A percentile compares a stretch with the other conserved stretches of the same genome.
Conservation (phyloP, 225 moss, liverwort and hornwort species). For the Physcomitrellopsis africana region DNA sequence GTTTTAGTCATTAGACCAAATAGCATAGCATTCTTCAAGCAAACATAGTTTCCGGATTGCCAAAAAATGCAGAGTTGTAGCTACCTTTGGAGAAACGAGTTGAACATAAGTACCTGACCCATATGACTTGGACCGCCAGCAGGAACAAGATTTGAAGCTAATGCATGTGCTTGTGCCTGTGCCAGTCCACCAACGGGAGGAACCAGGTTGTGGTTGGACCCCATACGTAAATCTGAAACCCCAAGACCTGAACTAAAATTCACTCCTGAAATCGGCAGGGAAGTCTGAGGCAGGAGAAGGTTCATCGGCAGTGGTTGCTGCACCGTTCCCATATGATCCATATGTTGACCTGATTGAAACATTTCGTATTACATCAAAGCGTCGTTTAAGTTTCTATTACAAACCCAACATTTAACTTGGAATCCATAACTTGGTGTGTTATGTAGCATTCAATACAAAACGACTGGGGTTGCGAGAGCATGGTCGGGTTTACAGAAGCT, state of each 20-base stretch:
- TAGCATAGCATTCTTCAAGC: not conserved
- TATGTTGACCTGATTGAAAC: constrained; percentile 49
- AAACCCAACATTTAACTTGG: constrained; percentile 32
- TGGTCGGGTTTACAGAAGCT: constrained; percentile 22
- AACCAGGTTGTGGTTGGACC: constrained; percentile 38
- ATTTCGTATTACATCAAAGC: constrained; percentile 32
- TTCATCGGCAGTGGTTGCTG: constrained; percentile 43
- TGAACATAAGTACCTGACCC: constrained; percentile 61
- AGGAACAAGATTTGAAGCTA: constrained; percentile 73
- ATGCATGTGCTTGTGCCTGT: constrained; percentile 71
- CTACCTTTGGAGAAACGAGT: constrained; percentile 21
- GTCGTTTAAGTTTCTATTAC: constrained; percentile 19
- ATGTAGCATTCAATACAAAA: constrained; percentile 11
- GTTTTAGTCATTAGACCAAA: no score
- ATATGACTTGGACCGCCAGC: constrained; percentile 67
- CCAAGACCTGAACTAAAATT: constrained; percentile 42
- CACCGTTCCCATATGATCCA: constrained; percentile 47
- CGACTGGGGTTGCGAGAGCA: constrained; percentile 32
- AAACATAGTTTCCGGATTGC: constrained; percentile 17
- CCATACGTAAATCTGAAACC: constrained; percentile 50
- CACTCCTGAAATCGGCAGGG: constrained; percentile 44
- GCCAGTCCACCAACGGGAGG: constrained; percentile 60
- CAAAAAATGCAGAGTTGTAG: constrained; percentile 8
- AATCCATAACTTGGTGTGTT: not conserved
- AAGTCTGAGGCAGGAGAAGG: constrained; percentile 42